These are phyloP conservation scores for Theileria annulata DNA, from an alignment of 169 alveolate species.

Conservation along the genomic window DNA sequence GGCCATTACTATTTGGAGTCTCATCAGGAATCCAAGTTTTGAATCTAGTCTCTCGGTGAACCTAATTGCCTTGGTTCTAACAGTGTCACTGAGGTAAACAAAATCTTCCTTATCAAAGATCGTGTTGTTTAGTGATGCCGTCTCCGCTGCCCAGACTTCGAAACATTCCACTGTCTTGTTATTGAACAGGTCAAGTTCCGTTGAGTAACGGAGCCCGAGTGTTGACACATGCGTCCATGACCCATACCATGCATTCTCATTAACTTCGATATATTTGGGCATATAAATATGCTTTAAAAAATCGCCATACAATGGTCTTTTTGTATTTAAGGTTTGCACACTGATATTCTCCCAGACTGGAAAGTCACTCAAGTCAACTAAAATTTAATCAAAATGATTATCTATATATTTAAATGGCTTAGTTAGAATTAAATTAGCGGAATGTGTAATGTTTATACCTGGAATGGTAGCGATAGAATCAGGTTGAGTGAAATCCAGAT, in stretches of 20 bases:
- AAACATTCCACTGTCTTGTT: conserved; percentile 63
- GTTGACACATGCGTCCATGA: conserved; percentile 86
- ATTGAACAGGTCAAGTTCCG: conserved; percentile 76
- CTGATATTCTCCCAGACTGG: conserved; percentile 54
- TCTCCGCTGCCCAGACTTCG: conserved; percentile 81
- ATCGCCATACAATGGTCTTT: conserved; percentile 35
- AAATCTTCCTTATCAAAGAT: conserved; percentile 61
- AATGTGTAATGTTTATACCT: conserved; percentile 34
- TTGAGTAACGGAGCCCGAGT: conserved; percentile 73
- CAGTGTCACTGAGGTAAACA: conserved; percentile 23
- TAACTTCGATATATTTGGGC: conserved; percentile 62
- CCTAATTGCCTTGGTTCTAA: conserved; percentile 50
- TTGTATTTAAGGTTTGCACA: conserved; percentile 32
- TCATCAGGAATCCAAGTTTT: conserved; percentile 51
- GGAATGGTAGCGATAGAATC: conserved; percentile 47
- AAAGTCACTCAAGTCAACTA: conserved; percentile 52
- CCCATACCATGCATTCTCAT: conserved; percentile 82
- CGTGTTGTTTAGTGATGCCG: conserved; percentile 63
- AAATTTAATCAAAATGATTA: background rate
- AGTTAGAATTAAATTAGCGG: background rate
- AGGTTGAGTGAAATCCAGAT: conserved; percentile 64
- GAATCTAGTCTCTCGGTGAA: conserved; percentile 66
- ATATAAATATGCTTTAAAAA: conserved; percentile 49
- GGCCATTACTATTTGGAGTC: conserved; percentile 78
- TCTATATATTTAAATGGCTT: background rate